Percentiles rank a stretch among this genome's conserved stretches.
These are phyloP conservation scores for Pseudogymnoascus destructans DNA, from an alignment of 2,329 filamentous ascomycete genomes.

Conservation along the genomic window DNA sequence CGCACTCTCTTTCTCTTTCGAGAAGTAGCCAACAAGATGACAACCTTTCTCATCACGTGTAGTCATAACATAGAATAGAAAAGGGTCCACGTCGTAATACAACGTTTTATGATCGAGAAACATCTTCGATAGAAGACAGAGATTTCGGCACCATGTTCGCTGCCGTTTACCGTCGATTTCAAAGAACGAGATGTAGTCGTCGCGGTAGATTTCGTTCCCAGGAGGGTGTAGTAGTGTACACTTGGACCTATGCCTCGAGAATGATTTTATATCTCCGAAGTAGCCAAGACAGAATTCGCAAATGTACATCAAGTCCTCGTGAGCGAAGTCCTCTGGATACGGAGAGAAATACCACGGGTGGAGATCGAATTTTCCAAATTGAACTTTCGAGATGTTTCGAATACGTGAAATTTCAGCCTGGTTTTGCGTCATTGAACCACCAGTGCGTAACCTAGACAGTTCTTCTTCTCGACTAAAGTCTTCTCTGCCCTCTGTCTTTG, in stretches of 20 bases:
- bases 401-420: conserved; percentile 94
- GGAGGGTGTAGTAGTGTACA: conserved; percentile 86
- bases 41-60: conserved; percentile 77
- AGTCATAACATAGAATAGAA: conserved; percentile 97
- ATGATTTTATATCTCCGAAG: conserved; percentile 71
- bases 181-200: conserved; percentile 88
- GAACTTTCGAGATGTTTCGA: conserved; percentile 83
- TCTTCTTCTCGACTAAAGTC: conserved; percentile 72
- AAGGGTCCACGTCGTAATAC: conserved; percentile 99
- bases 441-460: conserved; percentile 88
- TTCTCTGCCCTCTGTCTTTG: conserved; percentile 19
- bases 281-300: conserved; percentile 96
- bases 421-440: conserved; percentile 97
- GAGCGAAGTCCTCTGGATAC: conserved; percentile 79
- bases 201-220: conserved; percentile 95
- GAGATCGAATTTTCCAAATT: conserved; percentile 84
- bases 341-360: conserved; percentile 99
- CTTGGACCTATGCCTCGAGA: conserved; percentile 74
- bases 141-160: conserved; percentile 89
- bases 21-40: conserved; percentile 98
- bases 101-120: conserved; percentile 97
- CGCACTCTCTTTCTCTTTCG: conserved; percentile 93
- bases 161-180: conserved; percentile 93
- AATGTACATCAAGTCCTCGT: conserved; percentile 84
- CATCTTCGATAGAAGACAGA: conserved; percentile 88